phyloP scores from a whole-genome alignment of 225 moss, liverwort and hornwort genomes.

The Bryum argenteum region DNA sequence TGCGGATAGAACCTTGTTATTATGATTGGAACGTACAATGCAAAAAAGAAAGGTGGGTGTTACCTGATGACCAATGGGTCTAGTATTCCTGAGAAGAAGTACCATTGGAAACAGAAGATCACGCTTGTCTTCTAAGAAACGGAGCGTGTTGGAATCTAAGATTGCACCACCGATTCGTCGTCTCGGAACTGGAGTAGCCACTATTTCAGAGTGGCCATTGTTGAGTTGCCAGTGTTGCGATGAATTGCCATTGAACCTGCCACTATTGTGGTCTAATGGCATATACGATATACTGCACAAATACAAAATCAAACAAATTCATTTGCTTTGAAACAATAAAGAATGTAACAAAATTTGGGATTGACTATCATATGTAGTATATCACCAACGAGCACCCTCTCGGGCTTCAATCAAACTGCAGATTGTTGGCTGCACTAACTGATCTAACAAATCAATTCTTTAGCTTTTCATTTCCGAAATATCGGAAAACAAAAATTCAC shows the following conservation, averaged over 20 bases:
- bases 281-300: slow-evolving; percentile 60
- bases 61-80: slow-evolving; percentile 92
- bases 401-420: no score
- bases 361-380: no score
- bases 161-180: slow-evolving; percentile 84
- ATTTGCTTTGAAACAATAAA: no score
- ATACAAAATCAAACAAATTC: slow-evolving; percentile 12
- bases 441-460: no score
- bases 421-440: no score
- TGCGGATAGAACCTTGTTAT: no score
- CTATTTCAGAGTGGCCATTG: slow-evolving; percentile 60
- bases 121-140: slow-evolving; percentile 68
- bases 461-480: no score
- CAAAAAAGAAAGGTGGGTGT: slow-evolving; percentile 14
- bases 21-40: no score
- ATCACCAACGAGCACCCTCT: no score
- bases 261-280: slow-evolving; percentile 50
- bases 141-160: slow-evolving; percentile 69
- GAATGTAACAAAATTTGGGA: no score
- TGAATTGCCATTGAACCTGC: slow-evolving; percentile 46
- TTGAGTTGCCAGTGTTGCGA: slow-evolving; percentile 80
- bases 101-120: slow-evolving; percentile 62
- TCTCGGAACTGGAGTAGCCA: slow-evolving; percentile 59
- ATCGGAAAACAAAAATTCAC: no score
- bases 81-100: slow-evolving; percentile 71